phyloP scores from a whole-genome alignment of 2,329 filamentous ascomycete genomes.

The Fusarium pseudograminearum region DNA sequence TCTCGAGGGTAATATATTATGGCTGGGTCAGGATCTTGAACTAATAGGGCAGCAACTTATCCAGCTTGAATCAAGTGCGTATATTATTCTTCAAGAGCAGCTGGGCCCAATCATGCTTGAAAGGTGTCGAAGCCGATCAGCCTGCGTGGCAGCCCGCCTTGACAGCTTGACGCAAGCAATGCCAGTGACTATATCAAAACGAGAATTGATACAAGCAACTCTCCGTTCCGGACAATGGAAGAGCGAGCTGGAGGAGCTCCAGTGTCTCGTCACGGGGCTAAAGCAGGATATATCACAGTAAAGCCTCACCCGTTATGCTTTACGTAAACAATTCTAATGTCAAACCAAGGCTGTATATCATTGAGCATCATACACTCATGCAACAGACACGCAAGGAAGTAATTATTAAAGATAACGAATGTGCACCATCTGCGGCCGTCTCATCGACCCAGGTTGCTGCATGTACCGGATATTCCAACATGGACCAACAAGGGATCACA shows the following conservation, averaged over 20 bases:
- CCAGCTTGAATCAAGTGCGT: not conserved
- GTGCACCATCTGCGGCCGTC: accelerated
- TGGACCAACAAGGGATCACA: not conserved
- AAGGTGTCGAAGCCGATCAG: conserved; percentile 1
- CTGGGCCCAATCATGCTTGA: conserved; percentile 15
- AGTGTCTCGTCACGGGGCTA: not conserved
- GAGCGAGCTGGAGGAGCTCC: not conserved
- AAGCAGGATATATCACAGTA: conserved; percentile 10
- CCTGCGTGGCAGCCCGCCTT: not conserved
- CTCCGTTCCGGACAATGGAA: conserved; percentile 17
- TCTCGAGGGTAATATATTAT: not conserved
- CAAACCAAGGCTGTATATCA: not conserved
- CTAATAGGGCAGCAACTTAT: not conserved
- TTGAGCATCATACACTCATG: not conserved
- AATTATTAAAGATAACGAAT: not conserved
- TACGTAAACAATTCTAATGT: not conserved
- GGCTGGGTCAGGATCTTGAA: not conserved
- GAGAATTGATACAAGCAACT: not conserved
- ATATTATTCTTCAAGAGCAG: not conserved
- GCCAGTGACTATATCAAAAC: not conserved
- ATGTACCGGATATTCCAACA: not conserved
- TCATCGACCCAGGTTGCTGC: not conserved
- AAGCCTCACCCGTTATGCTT: not conserved
- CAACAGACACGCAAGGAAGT: not conserved
- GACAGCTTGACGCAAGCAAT: not conserved